Evolutionary conservation across 139 green algal species (phyloP).

Genomic region (Astrephomene gubernaculifera): DNA sequence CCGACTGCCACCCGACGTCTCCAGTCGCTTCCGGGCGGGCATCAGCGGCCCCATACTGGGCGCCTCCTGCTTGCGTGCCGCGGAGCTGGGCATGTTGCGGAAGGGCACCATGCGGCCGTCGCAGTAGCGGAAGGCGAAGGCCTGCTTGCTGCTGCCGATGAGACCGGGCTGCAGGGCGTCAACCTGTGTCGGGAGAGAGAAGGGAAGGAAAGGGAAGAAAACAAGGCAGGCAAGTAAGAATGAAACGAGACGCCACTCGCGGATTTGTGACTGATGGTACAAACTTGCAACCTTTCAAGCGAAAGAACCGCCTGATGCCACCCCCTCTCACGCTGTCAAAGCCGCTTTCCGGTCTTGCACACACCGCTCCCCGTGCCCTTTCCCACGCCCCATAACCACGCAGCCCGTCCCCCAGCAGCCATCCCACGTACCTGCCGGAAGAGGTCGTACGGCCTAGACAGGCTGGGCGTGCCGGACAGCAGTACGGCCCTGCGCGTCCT

Average conservation of each 20-base stretch:
- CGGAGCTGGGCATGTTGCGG: neutral
- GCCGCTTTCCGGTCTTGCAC: too few relatives aligned
- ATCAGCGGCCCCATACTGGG: neutral
- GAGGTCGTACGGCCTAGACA: slow-evolving; percentile 90
- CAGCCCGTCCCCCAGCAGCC: too few relatives aligned
- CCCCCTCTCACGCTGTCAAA: too few relatives aligned
- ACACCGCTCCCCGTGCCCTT: too few relatives aligned
- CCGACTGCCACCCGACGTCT: slow-evolving; percentile 51
- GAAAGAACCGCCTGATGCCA: too few relatives aligned
- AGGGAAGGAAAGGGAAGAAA: neutral
- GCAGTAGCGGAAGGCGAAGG: slow-evolving; percentile 83
- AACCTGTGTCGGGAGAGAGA: slow-evolving; percentile 62
- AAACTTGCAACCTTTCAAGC: too few relatives aligned
- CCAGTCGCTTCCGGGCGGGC: slow-evolving; percentile 12
- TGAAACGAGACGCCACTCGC: too few relatives aligned
- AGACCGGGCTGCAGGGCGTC: slow-evolving; percentile 84
- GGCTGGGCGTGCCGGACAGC: slow-evolving; percentile 90
- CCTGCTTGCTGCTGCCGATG: slow-evolving; percentile 78
- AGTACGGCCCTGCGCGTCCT: slow-evolving; percentile 74
- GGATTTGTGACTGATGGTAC: too few relatives aligned
- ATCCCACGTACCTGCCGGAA: slow-evolving; percentile 72
- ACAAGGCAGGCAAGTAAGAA: neutral
- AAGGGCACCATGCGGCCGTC: slow-evolving; percentile 68
- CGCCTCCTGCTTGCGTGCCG: neutral
- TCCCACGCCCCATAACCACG: too few relatives aligned